Evolutionary conservation across 129 eudicot genomes (phyloP).

Genomic region (Heracleum sosnowskyi): DNA sequence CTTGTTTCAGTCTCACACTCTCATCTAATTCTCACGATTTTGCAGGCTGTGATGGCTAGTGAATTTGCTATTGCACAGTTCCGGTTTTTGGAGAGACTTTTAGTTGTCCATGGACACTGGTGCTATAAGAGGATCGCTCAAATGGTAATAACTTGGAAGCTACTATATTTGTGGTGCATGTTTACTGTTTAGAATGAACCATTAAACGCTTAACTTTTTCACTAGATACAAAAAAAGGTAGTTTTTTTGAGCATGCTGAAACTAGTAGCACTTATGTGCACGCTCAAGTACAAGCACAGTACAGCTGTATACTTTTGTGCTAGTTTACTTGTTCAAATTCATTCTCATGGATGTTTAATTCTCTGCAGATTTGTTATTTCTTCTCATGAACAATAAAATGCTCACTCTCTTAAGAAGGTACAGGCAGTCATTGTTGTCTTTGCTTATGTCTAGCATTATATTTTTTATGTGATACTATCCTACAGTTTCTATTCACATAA

Average conservation of each 20-base stretch:
- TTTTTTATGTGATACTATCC: not conserved
- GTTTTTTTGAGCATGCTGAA: not conserved
- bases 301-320: not conserved
- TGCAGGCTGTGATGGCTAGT: slow-evolving; percentile 78
- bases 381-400: slow-evolving; percentile 89
- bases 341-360: not conserved
- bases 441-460: not conserved
- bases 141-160: slow-evolving; percentile 31
- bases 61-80: slow-evolving; percentile 68
- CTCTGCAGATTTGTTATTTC: slow-evolving; percentile 46
- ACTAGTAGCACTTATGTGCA: not conserved
- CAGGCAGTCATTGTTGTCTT: not conserved
- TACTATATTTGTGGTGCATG: not conserved
- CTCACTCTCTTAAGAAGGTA: slow-evolving; percentile 92
- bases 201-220: not conserved
- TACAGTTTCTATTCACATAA: slow-evolving; percentile 4
- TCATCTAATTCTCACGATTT: slow-evolving; percentile 18
- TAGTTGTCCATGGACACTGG: slow-evolving; percentile 75
- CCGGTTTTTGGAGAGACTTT: slow-evolving; percentile 56
- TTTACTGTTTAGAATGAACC: too few species aligned
- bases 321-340: not conserved
- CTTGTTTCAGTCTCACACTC: slow-evolving; percentile 17
- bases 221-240: not conserved
- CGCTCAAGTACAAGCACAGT: not conserved
- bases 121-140: slow-evolving; percentile 72